Evolutionary conservation across 1,284 basidiomycete species (phyloP), one percentile per base, ranked within the genome.

Genomic region (Puccinia novopanici): DNA sequence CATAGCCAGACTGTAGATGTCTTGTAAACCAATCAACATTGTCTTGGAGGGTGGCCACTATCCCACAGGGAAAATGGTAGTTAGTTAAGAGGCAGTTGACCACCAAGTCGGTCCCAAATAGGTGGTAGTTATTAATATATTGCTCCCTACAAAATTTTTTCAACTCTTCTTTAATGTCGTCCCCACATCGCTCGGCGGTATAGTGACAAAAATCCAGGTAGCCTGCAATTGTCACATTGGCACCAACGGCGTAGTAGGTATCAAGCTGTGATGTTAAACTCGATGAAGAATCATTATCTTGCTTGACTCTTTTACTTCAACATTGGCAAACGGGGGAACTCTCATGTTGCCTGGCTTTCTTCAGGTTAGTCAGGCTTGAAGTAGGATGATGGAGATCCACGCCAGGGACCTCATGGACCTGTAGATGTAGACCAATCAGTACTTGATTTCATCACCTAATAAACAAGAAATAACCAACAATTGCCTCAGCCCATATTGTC

Each of bases 41-140:
- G 15, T 61, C 59, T 3, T 17, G 34, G 13, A 61, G 59, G 19
- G 30, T 61, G 5, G 59, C 59, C 34, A 37, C 59, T 37, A 61
- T 37, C 4, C 59, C 59, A 37, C 34, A 37, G 4, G 34, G 59
- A 34, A 34, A 37, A 3, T 61, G 2, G 17, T 61, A 61, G 2
- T 61, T 19, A 19, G 34, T 61, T 2, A 61, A 5, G 15, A 61
- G 59, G 13, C 30, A 61, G 10, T 61, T 13, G 3, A 61, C 34
- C 8, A 61, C 59, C 59, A 61, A 61, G 24, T 61, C 34, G 15
- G 27, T 37, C 2, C 30, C 59, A 61, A 61, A 61, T 6, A 61
- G 34, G 59, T 61, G 59, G 17, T 61, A 61, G 34, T 37, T 61
- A n/a, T 61, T 61, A 24, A 61, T 61, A 37, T 27, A 37, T 30